Conservation (phyloP, 768 basidiomycete species). For the Dentipellis sp. region DNA sequence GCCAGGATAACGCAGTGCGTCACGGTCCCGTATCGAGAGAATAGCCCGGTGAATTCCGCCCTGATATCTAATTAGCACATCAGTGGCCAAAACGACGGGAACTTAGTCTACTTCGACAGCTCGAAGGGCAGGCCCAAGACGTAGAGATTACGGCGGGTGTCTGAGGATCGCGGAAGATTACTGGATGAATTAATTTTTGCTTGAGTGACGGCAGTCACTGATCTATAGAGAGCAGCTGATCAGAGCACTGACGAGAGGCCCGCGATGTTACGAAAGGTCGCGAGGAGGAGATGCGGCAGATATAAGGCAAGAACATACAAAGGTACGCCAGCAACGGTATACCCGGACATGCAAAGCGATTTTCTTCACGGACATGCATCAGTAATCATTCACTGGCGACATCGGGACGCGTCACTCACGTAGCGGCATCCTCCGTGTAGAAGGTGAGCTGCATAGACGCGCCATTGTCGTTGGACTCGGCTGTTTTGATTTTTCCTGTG, state of each 20-base stretch:
- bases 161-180: slow-evolving; percentile 26
- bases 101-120: slow-evolving; percentile 52
- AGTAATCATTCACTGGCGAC: slow-evolving; percentile 3
- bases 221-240: slow-evolving; percentile 5
- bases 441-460: slow-evolving; percentile 45
- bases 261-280: too few relatives aligned
- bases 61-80: slow-evolving; percentile 15
- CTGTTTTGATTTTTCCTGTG: slow-evolving; percentile 6
- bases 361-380: slow-evolving; percentile 32
- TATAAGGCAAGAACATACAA: slow-evolving; percentile 33
- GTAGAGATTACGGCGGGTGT: slow-evolving; percentile 68
- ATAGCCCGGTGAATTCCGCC: slow-evolving; percentile 52
- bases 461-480: slow-evolving; percentile 17
- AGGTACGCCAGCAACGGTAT: slow-evolving; percentile 41
- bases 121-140: slow-evolving; percentile 79
- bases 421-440: slow-evolving; percentile 39
- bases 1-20: slow-evolving; percentile 75
- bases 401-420: slow-evolving; percentile 27
- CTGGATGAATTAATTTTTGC: slow-evolving; percentile 13
- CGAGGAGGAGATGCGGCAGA: too few relatives aligned
- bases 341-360: slow-evolving; percentile 59
- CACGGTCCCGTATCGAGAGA: slow-evolving; percentile 58
- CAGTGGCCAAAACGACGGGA: neutral
- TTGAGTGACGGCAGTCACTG: slow-evolving; percentile 15
- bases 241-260: too few relatives aligned